phyloP scores from a whole-genome alignment of 495 filamentous ascomycete genomes.

The Hypoxylon cercidicola region DNA sequence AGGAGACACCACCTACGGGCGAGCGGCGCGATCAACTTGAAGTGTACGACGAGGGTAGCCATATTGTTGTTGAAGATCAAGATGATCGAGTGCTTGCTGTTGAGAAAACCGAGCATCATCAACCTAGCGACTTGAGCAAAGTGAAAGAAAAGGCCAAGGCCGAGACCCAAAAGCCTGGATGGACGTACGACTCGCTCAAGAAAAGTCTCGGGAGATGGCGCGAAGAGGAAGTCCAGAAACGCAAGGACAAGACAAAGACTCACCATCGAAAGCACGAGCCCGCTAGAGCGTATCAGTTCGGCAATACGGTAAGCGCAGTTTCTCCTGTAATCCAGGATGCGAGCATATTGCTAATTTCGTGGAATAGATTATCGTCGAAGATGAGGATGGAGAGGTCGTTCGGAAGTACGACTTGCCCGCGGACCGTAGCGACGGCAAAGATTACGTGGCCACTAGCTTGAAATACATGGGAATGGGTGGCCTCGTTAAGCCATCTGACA shows the following conservation, averaged over 20 bases:
- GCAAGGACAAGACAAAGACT: slow-evolving; percentile 65
- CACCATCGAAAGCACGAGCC: slow-evolving; percentile 60
- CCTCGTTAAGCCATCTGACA: slow-evolving; percentile 52
- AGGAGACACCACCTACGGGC: slow-evolving; percentile 37
- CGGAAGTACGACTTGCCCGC: slow-evolving; percentile 92
- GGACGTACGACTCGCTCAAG: slow-evolving; percentile 56
- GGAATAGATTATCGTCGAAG: slow-evolving; percentile 88
- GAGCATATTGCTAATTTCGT: slow-evolving; percentile 31
- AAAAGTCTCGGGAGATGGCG: slow-evolving; percentile 64
- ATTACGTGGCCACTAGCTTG: slow-evolving; percentile 55
- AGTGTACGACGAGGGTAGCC: slow-evolving; percentile 82
- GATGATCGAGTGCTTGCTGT: slow-evolving; percentile 83
- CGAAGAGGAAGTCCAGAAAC: slow-evolving; percentile 66
- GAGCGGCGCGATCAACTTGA: slow-evolving; percentile 61
- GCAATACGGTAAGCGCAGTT: slow-evolving; percentile 72
- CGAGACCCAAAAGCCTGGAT: slow-evolving; percentile 53
- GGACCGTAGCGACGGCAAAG: slow-evolving; percentile 45
- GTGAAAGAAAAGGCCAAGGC: slow-evolving; percentile 42
- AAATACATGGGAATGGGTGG: slow-evolving; percentile 61
- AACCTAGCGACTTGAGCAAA: slow-evolving; percentile 10
- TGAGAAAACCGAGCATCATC: slow-evolving; percentile 42
- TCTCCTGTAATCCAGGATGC: neutral
- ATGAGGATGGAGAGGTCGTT: slow-evolving; percentile 96
- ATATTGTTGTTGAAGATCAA: slow-evolving; percentile 85
- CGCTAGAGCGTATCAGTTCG: slow-evolving; percentile 93